A percentile compares a stretch with the other conserved stretches of the same genome.
Evolutionary conservation across 2,329 filamentous ascomycete genomes (phyloP).

Genomic region (Helotiales sp.): DNA sequence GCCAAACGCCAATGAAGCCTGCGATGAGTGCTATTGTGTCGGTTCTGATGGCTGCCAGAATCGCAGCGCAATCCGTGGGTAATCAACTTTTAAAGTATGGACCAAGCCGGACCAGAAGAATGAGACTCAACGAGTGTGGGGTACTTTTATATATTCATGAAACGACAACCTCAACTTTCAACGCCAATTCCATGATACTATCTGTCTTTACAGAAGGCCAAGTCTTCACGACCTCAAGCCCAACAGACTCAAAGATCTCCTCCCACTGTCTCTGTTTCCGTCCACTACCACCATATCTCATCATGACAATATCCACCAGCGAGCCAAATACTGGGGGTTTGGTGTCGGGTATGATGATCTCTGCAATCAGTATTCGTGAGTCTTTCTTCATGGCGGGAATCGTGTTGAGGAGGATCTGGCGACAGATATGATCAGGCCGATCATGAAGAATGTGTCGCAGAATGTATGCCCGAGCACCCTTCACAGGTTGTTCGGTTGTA

Average conservation of each 20-base stretch:
- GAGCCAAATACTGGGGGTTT: not conserved
- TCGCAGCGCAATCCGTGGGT: slow-evolving; percentile 5
- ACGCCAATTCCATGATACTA: not conserved
- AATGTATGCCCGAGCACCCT: slow-evolving; percentile 2
- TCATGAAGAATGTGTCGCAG: slow-evolving; percentile 9
- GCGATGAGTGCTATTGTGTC: slow-evolving; percentile 1
- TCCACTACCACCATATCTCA: not conserved
- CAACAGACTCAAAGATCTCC: not conserved
- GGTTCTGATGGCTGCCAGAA: slow-evolving; percentile 1
- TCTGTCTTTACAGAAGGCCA: not conserved
- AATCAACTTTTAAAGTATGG: no score
- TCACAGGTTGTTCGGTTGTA: not conserved
- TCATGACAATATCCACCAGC: not conserved
- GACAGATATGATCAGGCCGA: slow-evolving; percentile 2
- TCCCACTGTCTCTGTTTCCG: not conserved
- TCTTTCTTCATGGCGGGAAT: not conserved
- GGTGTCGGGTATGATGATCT: not conserved
- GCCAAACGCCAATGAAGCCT: slow-evolving; percentile 26
- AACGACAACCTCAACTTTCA: no score
- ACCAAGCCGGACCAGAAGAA: no score
- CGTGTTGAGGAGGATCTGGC: slow-evolving; percentile 1
- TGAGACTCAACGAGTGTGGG: no score
- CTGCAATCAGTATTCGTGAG: not conserved
- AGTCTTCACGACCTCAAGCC: not conserved
- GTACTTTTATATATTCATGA: no score